Evolutionary conservation across 768 basidiomycete species (phyloP).

Genomic region (Termitomyces bulborhizus): DNA sequence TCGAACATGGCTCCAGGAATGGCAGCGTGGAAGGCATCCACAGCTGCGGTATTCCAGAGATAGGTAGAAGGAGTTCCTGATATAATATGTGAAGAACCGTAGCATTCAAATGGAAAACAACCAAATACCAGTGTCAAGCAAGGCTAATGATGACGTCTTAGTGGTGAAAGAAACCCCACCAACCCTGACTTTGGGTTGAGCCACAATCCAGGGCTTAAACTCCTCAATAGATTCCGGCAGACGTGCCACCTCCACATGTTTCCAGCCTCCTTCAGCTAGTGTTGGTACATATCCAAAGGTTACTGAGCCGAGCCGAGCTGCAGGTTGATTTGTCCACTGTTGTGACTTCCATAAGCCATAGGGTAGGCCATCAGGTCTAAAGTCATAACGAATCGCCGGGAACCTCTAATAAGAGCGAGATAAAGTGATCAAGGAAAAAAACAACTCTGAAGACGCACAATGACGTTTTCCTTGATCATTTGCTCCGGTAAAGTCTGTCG

Average conservation of each 20-base stretch:
- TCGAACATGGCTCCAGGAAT: neutral
- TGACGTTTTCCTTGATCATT: neutral
- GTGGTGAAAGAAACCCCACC: neutral
- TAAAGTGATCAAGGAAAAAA: neutral
- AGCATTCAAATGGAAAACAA: neutral
- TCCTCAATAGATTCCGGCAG: neutral
- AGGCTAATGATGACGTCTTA: neutral
- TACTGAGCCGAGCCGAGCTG: neutral
- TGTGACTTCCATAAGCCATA: neutral
- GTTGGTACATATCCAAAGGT: neutral
- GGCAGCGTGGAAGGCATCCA: neutral
- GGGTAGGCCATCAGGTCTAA: neutral
- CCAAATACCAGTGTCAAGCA: neutral
- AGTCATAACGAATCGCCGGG: neutral
- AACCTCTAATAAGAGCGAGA: neutral
- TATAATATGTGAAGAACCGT: neutral
- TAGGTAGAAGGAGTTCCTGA: neutral
- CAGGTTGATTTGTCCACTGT: neutral
- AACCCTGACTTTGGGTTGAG: neutral
- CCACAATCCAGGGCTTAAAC: neutral
- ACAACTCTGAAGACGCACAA: neutral
- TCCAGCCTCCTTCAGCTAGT: neutral
- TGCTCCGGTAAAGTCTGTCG: neutral
- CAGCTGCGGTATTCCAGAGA: neutral
- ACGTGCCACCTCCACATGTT: neutral